Evolutionary conservation across 176 grass and related monocot genomes (phyloP), one percentile per base, ranked within the genome.

Genomic region (Phyllostachys edulis): DNA sequence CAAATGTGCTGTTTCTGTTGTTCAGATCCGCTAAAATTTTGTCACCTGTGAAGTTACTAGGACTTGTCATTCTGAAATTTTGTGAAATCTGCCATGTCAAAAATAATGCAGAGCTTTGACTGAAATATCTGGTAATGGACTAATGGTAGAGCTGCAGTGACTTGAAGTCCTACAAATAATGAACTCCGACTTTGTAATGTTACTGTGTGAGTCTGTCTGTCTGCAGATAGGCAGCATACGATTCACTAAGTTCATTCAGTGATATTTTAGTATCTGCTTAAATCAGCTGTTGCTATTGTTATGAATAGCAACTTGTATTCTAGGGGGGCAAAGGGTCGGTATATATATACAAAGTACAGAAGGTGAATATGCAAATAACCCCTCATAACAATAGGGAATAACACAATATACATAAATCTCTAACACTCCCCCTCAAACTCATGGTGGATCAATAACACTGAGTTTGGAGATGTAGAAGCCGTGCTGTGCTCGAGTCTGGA

Each of bases 11-110:
- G 77, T 77, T 73, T 85, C 29, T 50, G 81, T 40, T 79, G 79
- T 68, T 90, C 50, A 80, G 61, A 69, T 75, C 85, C 67, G 36
- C 77, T 71, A 6, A 84, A 63, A 63, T 82, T 86, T 77, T 85
- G 70, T 64, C 45, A 56, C 78, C 52, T 73, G 51, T 79, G 9
- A 64, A 51, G 67, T 40, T 29, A 29, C 4, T 67, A 84, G 37
- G 54, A 29, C 59, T 67, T n/a, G 18, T 66, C 36, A 7, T 79
- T 3, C 18, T 65, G 18, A 59, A 24, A n/a, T 63, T 21, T 55
- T 69, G 20, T 17, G 10, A 44, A 52, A 63, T 56, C 21, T 65
- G 37, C 39, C 36, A 20, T 67, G 75, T 41, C 52, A 16, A 57
- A 59, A n/a, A 69, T 16, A 62, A 29, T 54, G 37, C 20, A 24